Percentiles rank a stretch among this genome's conserved stretches.
These are phyloP conservation scores for Dendrobium huoshanense DNA, from an alignment of 106 monocot species.

Conservation along the genomic window DNA sequence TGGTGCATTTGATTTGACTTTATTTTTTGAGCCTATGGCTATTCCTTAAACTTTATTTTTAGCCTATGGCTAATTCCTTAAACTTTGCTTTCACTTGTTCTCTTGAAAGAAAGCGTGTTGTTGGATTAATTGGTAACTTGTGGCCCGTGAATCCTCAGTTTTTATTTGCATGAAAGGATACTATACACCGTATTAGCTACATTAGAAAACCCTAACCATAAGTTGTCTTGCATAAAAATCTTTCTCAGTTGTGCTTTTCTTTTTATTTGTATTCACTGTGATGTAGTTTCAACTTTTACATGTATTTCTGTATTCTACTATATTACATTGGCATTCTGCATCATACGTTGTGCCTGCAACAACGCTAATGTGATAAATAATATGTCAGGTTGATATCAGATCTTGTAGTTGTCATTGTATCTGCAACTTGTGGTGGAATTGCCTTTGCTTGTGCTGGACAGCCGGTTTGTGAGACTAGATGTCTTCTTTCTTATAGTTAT, in stretches of 20 bases:
- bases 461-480: slow-evolving; percentile 46
- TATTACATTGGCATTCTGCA: not conserved
- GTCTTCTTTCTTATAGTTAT: not conserved
- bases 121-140: no score
- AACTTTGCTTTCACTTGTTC: no score
- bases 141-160: no score
- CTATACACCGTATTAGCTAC: no score
- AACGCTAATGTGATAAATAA: not conserved
- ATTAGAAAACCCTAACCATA: not conserved
- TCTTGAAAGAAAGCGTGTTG: no score
- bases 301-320: not conserved
- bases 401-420: slow-evolving; percentile 84
- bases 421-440: slow-evolving; percentile 80
- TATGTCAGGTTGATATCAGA: slow-evolving; percentile 85
- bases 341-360: not conserved
- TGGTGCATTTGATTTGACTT: no score
- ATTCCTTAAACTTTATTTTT: no score
- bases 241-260: not conserved
- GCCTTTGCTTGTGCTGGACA: slow-evolving; percentile 94
- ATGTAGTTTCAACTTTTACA: not conserved
- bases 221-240: not conserved
- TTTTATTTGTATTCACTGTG: not conserved
- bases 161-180: no score
- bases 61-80: no score
- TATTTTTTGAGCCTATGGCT: no score